Conservation (phyloP, 179 eudicot species). For the Silene noctiflora region DNA sequence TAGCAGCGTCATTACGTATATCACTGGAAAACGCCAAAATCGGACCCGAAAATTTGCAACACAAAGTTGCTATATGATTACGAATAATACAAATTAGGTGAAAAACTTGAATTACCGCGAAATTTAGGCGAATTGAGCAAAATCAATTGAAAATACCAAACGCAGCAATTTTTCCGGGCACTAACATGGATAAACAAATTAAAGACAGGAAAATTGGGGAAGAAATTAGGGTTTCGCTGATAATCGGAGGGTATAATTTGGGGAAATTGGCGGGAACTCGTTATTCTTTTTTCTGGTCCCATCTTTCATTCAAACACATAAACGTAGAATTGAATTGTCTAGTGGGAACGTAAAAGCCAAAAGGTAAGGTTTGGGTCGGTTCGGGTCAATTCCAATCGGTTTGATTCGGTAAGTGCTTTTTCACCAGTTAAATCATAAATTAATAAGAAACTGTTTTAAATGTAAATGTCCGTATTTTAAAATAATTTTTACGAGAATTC, state of each 20-base stretch:
- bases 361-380: too few species aligned
- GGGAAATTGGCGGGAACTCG: conserved; percentile 4
- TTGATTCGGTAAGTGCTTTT: too few species aligned
- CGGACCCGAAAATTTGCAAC: conserved; percentile 2
- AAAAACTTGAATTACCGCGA: background rate
- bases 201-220: background rate
- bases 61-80: background rate
- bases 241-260: background rate
- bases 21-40: background rate
- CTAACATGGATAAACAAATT: background rate
- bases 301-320: background rate
- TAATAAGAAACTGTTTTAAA: too few species aligned
- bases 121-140: background rate
- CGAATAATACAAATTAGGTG: background rate
- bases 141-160: background rate
- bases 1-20: background rate
- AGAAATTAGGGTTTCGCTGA: conserved; percentile 14
- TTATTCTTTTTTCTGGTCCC: background rate
- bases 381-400: too few species aligned
- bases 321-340: too few species aligned
- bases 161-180: background rate
- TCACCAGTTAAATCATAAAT: too few species aligned
- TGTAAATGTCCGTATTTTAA: too few species aligned
- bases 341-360: too few species aligned
- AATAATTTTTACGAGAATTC: too few species aligned